Evolutionary conservation across 2,329 filamentous ascomycete species (phyloP), one percentile per base, ranked within the genome.

Genomic region (Aspergillus caelatus): DNA sequence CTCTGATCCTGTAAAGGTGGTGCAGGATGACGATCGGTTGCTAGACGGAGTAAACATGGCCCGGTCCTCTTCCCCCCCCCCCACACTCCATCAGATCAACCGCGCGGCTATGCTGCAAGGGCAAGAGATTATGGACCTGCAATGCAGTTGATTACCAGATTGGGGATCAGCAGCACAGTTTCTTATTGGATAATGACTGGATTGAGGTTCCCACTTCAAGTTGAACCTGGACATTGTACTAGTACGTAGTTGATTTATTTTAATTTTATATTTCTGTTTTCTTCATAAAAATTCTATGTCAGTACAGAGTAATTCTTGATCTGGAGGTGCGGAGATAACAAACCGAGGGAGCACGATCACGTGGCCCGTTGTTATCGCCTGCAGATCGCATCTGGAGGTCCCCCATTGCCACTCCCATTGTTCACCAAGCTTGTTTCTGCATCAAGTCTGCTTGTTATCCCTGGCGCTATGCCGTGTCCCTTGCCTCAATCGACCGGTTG

Each of bases 391-490:
- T 55, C 32, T 55, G n/a, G 52, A 39, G 19, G 34, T 36, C 1
- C 36, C 52, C 32, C 36, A 26, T 55, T 55, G 34, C 58, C 58
- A 60, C 58, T 39, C 45, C 32, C 45, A 46, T 58, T 50, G 39
- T 46, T 58, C 53, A 21, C 52, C 54, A 28, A 32, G 34, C 28
- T 46, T 50, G 28, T 28, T 45, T 34, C 48, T 41, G 26, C 46
- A 50, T 50, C 30, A 32, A 23, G 53, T 41, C 41, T 43, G n/a
- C 34, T 58, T 21, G 16, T 60, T 59, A 50, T 62, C 28, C 52
- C 43, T 53, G 43, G 58, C 70, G 69, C 65, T 67, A 72, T 72
- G 70, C 67, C 36, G 64, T 43, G 36, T 63, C 60, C 41, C 34
- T 60, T 63, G 28, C 48, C 60, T 26, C 61, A 60, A 61, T 68